Conservation (phyloP, 441 rosid species). For the Corymbia citriodora region DNA sequence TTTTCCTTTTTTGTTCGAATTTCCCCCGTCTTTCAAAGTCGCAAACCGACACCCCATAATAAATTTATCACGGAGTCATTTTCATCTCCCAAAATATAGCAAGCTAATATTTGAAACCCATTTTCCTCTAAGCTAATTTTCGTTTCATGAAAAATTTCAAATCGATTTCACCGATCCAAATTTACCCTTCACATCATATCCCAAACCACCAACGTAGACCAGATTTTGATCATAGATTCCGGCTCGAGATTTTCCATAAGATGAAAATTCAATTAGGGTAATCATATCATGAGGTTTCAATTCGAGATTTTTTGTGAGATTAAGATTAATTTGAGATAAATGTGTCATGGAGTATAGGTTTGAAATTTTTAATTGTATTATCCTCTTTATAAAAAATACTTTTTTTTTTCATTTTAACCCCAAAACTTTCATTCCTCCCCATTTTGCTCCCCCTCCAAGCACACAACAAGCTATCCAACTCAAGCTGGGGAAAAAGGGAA, state of each 20-base stretch:
- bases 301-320: background rate
- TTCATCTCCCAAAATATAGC: background rate
- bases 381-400: background rate
- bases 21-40: background rate
- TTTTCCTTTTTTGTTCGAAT: no score
- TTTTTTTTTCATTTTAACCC: background rate
- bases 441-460: background rate
- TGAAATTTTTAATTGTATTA: background rate
- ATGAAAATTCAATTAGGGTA: background rate
- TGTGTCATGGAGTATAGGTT: rapidly evolving
- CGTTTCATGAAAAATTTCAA: background rate
- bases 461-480: background rate
- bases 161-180: rapidly evolving
- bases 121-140: background rate
- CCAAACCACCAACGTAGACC: background rate
- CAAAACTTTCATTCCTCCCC: background rate
- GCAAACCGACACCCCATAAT: background rate
- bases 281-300: rapidly evolving
- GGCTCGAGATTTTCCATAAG: background rate
- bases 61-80: background rate
- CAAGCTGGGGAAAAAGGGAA: background rate
- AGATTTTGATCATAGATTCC: background rate
- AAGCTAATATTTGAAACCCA: background rate
- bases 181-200: background rate
- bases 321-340: background rate